Conservation (phyloP, 2,329 filamentous ascomycete species). For the Aspergillus luchuensis region DNA sequence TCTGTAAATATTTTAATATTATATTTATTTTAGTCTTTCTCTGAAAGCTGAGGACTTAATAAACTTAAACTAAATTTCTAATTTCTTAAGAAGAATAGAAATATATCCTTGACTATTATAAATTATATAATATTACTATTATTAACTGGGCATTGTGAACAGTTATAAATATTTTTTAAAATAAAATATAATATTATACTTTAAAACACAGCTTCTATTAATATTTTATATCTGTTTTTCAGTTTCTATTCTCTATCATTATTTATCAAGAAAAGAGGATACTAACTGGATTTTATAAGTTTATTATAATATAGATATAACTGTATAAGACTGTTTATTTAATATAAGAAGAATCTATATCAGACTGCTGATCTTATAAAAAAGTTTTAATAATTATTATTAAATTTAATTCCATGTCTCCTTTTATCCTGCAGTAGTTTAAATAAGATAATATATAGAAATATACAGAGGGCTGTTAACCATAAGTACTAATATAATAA, state of each 20-base stretch:
- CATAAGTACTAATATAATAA: neutral
- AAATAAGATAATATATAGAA: neutral
- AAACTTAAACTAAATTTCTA: no score
- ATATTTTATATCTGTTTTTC: neutral
- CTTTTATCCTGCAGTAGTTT: neutral
- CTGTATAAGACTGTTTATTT: neutral
- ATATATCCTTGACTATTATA: neutral
- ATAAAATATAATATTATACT: neutral
- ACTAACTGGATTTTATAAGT: neutral
- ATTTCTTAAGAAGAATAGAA: neutral
- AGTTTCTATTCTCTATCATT: neutral
- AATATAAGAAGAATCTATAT: neutral
- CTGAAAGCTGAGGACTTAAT: neutral
- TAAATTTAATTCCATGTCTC: neutral
- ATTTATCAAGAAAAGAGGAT: neutral
- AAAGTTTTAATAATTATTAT: neutral
- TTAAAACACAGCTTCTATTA: neutral
- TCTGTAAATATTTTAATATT: neutral
- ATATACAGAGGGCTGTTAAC: neutral
- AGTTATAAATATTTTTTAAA: neutral
- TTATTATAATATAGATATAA: neutral
- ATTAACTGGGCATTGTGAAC: neutral
- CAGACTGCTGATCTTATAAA: neutral
- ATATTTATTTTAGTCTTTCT: neutral
- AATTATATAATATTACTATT: neutral